These are phyloP conservation scores for Fragilaria crotonensis DNA, from an alignment of 108 stramenopile species.

Conservation along the genomic window DNA sequence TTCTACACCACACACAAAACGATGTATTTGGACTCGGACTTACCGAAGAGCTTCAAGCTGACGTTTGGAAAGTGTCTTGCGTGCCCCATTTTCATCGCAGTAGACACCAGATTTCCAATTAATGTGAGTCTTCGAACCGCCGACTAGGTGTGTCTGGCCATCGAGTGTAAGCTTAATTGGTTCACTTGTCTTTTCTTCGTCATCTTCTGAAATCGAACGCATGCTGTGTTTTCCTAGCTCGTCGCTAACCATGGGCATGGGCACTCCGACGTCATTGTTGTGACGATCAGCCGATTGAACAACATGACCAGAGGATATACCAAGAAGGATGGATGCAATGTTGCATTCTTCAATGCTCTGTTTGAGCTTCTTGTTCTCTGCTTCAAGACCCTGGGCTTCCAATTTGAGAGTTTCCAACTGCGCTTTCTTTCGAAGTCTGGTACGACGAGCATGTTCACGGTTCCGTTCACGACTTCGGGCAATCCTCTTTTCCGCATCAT, in stretches of 20 bases:
- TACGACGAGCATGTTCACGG: constrained; percentile 87
- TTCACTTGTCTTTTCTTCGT: constrained; percentile 16
- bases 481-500: constrained; percentile 37
- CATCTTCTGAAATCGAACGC: constrained; percentile 51
- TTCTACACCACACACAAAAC: background rate
- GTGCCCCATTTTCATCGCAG: constrained; percentile 47
- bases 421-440: constrained; percentile 83
- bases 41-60: constrained; percentile 67
- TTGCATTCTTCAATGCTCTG: constrained; percentile 76
- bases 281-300: background rate
- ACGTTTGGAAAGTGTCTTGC: constrained; percentile 38
- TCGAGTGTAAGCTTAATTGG: constrained; percentile 59
- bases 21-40: too few species aligned
- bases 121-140: constrained; percentile 58
- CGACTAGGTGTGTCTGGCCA: constrained; percentile 40
- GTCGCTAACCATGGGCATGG: constrained; percentile 12
- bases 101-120: constrained; percentile 83
- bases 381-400: constrained; percentile 60
- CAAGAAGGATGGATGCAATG: constrained; percentile 78
- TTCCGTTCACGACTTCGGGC: constrained; percentile 82
- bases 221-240: constrained; percentile 65
- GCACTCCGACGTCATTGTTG: background rate
- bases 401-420: constrained; percentile 73
- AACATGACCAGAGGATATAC: constrained; percentile 48
- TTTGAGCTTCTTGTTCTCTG: constrained; percentile 51